Base-by-base conservation (phyloP, 129 eudicot genomes). In the Flaveria linearis region DNA sequence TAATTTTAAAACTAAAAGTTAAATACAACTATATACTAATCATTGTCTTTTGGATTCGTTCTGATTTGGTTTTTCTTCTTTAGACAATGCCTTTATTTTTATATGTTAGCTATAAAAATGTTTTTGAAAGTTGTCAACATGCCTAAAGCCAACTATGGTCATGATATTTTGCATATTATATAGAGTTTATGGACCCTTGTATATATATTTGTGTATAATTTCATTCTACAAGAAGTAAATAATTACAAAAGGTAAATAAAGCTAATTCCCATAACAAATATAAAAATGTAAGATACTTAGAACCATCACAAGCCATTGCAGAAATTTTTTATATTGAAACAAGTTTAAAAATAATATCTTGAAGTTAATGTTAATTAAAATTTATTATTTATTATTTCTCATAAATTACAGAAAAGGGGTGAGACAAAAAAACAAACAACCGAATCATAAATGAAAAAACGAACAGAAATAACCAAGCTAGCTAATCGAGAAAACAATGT, bases 81-180 rank as follows among this genome's bases (percentile, higher is more conserved):
- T 74, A 60, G 64, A 61, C 14, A 47, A n/a, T 9, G 18, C 22
- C 68, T 53, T 51, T 49, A 43, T 75, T 17, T 17, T 25, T 75
- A 63, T 41, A 12, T 46, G 22, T 28, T 65, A 4, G 11, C 43
- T 64, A 65, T 51, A 66, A 20, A 53, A 68, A 2, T 55, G 61
- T 68, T 16, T 76, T 77, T 41, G 75, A 78, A 57, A 78, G 76
- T 68, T 78, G 81, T 69, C 69, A 78, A 30, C 15, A 45, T 45
- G 76, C 76, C 76, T 55, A 56, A 56, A 42, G 81, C 81, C 76
- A 77, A 77, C 81, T 56, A 55, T 41, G 55, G 75, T 56, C 81
- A 68, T 68, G 81, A 68, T 36, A n/a, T 74, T n/a, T 5, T 46
- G 12, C 58, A 60, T 46, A 66, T 52, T 33, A 52, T 46, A 76